Evolutionary conservation across 1,284 basidiomycete species (phyloP).

Genomic region (Ustilago bromivora): DNA sequence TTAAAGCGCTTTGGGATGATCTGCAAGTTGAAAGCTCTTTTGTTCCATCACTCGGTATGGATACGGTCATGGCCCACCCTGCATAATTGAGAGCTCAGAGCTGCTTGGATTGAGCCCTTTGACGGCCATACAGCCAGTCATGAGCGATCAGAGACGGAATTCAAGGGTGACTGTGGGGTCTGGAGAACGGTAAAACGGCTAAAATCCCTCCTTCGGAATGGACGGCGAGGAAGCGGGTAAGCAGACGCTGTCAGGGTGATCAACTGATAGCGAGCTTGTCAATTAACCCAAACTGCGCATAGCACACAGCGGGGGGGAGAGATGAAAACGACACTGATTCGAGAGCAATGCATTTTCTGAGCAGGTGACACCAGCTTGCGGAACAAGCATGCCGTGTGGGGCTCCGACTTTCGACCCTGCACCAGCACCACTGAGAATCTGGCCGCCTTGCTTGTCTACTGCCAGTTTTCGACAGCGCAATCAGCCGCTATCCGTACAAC

Average conservation of each 20-base stretch:
- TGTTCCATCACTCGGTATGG: too few species aligned
- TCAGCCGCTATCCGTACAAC: neutral
- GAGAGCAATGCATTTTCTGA: neutral
- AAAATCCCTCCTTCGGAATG: neutral
- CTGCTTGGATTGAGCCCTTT: too few species aligned
- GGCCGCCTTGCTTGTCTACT: neutral
- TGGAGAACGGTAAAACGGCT: slow-evolving; percentile 6
- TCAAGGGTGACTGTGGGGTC: neutral
- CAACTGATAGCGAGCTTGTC: neutral
- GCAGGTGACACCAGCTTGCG: neutral
- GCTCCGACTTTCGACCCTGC: neutral
- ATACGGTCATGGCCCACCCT: too few species aligned
- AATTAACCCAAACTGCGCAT: neutral
- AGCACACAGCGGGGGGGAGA: too few species aligned
- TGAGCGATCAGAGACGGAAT: neutral
- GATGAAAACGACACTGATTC: too few species aligned
- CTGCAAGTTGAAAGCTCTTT: too few species aligned
- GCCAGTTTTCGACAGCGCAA: neutral
- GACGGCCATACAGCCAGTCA: neutral
- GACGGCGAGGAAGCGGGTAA: neutral
- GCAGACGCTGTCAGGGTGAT: neutral
- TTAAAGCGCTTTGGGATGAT: too few species aligned
- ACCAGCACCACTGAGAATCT: neutral
- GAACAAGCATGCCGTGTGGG: neutral
- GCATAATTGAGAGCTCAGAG: too few species aligned